Evolutionary conservation across 2,329 filamentous ascomycete species (phyloP).

Genomic region (Fusarium camptoceras): DNA sequence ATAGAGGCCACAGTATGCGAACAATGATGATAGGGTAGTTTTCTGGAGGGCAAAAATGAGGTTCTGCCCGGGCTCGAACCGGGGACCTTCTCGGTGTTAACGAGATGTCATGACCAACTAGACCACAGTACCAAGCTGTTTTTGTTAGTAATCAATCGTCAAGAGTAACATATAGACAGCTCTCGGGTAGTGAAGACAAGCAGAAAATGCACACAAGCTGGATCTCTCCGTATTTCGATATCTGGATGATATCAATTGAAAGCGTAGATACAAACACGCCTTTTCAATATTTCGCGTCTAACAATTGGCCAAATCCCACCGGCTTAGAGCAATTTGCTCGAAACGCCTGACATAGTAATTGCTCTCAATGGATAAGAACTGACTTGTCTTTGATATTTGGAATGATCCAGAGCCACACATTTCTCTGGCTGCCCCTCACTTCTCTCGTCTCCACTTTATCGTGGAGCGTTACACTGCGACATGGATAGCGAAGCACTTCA

Average conservation of each 20-base stretch:
- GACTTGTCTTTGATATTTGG: neutral
- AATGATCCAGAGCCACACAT: no score
- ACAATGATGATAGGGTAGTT: accelerated
- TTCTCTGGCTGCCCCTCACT: neutral
- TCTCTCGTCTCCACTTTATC: neutral
- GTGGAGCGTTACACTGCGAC: neutral
- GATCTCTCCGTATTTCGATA: no score
- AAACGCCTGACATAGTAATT: neutral
- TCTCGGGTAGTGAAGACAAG: no score
- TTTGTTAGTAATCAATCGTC: neutral
- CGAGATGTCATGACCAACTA: neutral
- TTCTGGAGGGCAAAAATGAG: neutral
- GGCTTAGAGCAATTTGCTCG: neutral
- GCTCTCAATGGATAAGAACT: neutral
- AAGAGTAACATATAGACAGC: no score
- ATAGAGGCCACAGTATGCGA: no score
- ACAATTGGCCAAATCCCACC: neutral
- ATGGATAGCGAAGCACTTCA: neutral
- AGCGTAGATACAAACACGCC: no score
- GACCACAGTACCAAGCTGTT: neutral
- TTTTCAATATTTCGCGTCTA: neutral
- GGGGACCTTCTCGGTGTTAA: neutral
- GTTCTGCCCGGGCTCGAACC: neutral
- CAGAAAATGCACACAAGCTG: no score
- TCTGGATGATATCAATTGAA: no score